phyloP scores from a whole-genome alignment of 352 stramenopile species.

The Phytopythium ostracodes region DNA sequence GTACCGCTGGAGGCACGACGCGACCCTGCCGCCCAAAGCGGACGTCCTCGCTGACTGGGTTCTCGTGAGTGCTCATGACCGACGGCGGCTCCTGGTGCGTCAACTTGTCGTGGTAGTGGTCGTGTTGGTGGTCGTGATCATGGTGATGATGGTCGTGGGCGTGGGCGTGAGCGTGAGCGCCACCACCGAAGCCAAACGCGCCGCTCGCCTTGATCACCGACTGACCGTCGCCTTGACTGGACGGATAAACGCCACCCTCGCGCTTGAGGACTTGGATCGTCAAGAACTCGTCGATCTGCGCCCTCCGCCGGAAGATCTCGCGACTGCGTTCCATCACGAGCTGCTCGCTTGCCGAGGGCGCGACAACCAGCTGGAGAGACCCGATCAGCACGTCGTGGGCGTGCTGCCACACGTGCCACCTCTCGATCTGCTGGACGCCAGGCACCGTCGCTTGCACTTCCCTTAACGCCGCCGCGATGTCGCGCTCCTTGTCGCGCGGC shows the following conservation, averaged over 20 bases:
- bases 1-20: background rate
- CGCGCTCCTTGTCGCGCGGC: constrained; percentile 43
- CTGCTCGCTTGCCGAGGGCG: constrained; percentile 43
- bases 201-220: background rate
- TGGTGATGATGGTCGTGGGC: constrained; percentile 7
- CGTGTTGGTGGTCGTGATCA: constrained; percentile 16
- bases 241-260: background rate
- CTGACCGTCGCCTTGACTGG: background rate
- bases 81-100: constrained; percentile 8
- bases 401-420: constrained; percentile 80
- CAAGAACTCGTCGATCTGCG: constrained; percentile 45
- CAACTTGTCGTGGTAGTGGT: background rate
- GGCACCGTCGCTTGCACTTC: constrained; percentile 41
- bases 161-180: constrained; percentile 12
- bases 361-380: constrained; percentile 56
- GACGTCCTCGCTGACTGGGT: constrained; percentile 54
- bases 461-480: constrained; percentile 38
- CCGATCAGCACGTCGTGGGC: constrained; percentile 54
- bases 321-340: constrained; percentile 43
- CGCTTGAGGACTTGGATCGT: constrained; percentile 35
- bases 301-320: constrained; percentile 39
- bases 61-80: constrained; percentile 61
- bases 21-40: constrained; percentile 1
- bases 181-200: background rate
- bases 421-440: constrained; percentile 39